Evolutionary conservation across 306 rosid genomes (phyloP), one percentile per base, ranked within the genome.

Genomic region (Vigna hirtella): DNA sequence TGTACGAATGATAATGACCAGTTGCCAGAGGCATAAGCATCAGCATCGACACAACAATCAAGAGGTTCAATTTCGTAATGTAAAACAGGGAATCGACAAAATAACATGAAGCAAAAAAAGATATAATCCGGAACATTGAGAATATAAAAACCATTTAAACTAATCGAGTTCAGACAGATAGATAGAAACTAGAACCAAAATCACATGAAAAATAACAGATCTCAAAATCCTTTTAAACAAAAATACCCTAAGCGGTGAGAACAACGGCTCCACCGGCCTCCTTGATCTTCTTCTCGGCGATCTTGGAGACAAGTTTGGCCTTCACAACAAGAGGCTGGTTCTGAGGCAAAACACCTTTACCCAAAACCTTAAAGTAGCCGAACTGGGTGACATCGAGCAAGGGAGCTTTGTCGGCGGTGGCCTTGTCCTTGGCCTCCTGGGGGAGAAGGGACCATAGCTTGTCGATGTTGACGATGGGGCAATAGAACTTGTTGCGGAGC

Each of bases 261-360:
- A 91, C 76, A 38, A 91, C 97, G 14, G 94, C 93, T 0, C 97
- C 97, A 6, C 97, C 97, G 24, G 87, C 89, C 79, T 89, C 87
- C 85, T 89, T 91, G 78, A 91, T 89, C 86, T 91, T 91, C 92
- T 88, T 89, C 90, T 91, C 97, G 0, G 97, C 97, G 20, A 74
- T 82, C 88, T 91, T 91, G 0, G 97, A 91, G 9, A 91, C 32
- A 5, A 91, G 91, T 75, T 91, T 91, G 6, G 93, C 91, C 85
- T 91, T 91, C 20, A 91, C 88, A 5, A 91, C 96, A 13, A 91
- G 4, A 0, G 96, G 93, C 65, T 86, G 87, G 9, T 89, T 87
- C 62, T 67, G 74, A 3, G 96, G 96, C 79, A 91, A 74, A 58
- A 82, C 86, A 0, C 97, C 97, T 48, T 91, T 91, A 0, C 97